Evolutionary conservation across 2,329 filamentous ascomycete genomes (phyloP).

Genomic region (Tolypocladium sp.): DNA sequence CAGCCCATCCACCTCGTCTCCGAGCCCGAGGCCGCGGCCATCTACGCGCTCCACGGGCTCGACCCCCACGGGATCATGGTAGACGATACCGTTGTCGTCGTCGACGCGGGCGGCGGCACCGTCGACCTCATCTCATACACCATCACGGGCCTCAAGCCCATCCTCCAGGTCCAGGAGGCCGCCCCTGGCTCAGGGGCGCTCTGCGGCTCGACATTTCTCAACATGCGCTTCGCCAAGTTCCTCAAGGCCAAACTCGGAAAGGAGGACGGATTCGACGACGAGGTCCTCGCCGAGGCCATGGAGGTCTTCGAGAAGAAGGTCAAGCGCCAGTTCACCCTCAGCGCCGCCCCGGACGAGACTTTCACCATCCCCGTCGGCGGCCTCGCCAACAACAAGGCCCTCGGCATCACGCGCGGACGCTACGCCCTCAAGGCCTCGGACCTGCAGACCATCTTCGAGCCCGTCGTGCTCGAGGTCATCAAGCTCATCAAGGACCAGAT

Average conservation of each 20-base stretch:
- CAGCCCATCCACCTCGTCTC: conserved; percentile 31
- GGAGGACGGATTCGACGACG: conserved; percentile 29
- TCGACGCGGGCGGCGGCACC: conserved; percentile 42
- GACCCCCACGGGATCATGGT: conserved; percentile 27
- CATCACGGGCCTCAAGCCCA: conserved; percentile 30
- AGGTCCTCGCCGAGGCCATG: conserved; percentile 27
- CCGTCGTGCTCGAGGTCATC: conserved; percentile 32
- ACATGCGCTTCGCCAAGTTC: conserved; percentile 32
- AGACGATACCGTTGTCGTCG: conserved; percentile 38
- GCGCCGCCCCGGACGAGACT: conserved; percentile 17
- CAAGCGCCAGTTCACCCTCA: conserved; percentile 23
- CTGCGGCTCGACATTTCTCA: conserved; percentile 36
- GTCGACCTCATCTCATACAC: conserved; percentile 43
- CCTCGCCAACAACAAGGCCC: conserved; percentile 26
- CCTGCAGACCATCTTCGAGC: conserved; percentile 32
- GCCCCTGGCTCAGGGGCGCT: conserved; percentile 34
- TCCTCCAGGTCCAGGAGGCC: conserved; percentile 34
- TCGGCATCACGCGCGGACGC: conserved; percentile 26
- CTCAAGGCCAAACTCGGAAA: conserved; percentile 28
- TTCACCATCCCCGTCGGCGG: conserved; percentile 30
- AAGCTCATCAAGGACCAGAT: conserved; percentile 34
- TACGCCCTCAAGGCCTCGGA: conserved; percentile 27
- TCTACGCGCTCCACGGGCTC: conserved; percentile 32
- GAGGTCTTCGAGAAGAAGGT: conserved; percentile 31
- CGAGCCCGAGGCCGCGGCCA: conserved; percentile 40